Evolutionary conservation across 2,329 filamentous ascomycete genomes (phyloP), one percentile per base, ranked within the genome.

Genomic region (Cadophora sp.): DNA sequence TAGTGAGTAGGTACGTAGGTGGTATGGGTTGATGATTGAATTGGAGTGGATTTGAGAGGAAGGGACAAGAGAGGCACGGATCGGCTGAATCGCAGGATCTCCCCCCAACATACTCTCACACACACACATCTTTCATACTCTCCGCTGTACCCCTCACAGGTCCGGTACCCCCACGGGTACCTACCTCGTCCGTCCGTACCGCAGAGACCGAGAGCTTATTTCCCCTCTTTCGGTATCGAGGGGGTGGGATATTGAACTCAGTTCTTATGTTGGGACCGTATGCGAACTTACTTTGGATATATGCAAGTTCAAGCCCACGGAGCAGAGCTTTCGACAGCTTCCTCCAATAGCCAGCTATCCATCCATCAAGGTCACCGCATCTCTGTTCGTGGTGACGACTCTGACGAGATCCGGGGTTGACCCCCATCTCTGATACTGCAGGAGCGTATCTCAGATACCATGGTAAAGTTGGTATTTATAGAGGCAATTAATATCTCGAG

Each of bases 151-250:
- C n/a, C n/a, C n/a, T n/a, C n/a, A n/a, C n/a, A n/a, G n/a, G n/a
- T n/a, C n/a, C n/a, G 27, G 19, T 31, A n/a, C 51, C 51, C 51
- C 51, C 26, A 31, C 51, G 51, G 51, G 27, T 55, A 55, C 51
- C 51, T 55, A 55, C 51, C 51, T 55, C 4, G 12, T 34, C 14
- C 50, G 19, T 50, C 24, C 11, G 11, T 55, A 34, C 51, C 27
- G 26, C 26, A 19, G 50, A 29, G 27, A 34, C 51, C 51, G 51
- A 55, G 51, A 55, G 27, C 27, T 55, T 34, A 29, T 55, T 34
- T 55, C 26, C 51, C 51, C 8, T 31, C 5, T 31, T 51, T 26
- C 9, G 9, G 14, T 26, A 51, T 24, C 48, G 48, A 51, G 9
- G 19, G 48, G 27, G 48, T 14, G 14, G 22, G 26, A 14, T 2